Conservation (phyloP, 331 rosid genomes). For the Phaseolus coccineus region DNA sequence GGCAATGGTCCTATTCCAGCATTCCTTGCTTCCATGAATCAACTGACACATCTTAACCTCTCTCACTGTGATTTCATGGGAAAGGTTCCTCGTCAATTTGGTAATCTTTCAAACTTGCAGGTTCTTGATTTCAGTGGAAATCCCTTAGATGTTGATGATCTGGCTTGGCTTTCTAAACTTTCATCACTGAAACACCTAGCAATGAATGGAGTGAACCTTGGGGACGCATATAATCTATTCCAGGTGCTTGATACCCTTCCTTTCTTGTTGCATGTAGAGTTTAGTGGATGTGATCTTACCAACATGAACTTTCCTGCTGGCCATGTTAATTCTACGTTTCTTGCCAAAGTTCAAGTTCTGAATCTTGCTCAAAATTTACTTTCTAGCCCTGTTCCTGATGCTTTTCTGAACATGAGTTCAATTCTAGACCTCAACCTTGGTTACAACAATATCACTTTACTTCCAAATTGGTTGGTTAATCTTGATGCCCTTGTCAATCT, state of each 20-base stretch:
- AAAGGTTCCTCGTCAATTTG: background rate
- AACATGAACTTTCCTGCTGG: background rate
- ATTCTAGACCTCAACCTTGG: slow-evolving; percentile 13
- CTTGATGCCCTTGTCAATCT: background rate
- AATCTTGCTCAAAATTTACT: background rate
- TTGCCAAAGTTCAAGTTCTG: background rate
- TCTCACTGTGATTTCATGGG: background rate
- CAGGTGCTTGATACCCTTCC: slow-evolving; percentile 3
- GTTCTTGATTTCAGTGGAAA: slow-evolving; percentile 1
- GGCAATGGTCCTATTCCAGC: background rate
- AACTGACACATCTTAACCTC: background rate
- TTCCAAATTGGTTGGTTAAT: background rate
- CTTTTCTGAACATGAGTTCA: background rate
- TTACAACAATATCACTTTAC: background rate
- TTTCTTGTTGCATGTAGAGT: background rate
- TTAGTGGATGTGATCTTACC: background rate
- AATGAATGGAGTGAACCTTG: background rate
- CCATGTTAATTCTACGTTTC: background rate
- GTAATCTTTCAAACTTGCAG: slow-evolving; percentile 7
- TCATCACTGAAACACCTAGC: slow-evolving; percentile 8
- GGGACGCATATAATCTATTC: background rate
- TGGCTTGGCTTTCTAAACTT: slow-evolving; percentile 13
- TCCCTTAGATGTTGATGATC: background rate
- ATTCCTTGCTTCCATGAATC: background rate
- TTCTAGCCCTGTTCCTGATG: background rate